Conservation (phyloP, 257 asterid species). For the Gentiana straminea region DNA sequence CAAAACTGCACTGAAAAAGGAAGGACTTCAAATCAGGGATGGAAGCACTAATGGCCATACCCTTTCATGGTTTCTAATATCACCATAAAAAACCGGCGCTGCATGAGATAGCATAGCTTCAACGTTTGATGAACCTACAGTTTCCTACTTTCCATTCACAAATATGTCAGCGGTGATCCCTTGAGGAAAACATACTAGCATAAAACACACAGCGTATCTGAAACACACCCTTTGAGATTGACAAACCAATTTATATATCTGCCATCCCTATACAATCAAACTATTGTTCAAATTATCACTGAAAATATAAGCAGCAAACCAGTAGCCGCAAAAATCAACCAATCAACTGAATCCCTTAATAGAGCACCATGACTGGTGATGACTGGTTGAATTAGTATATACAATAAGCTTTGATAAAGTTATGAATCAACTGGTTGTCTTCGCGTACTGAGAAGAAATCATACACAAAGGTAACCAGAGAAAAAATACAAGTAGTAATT, state of each 20-base stretch:
- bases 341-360: neutral
- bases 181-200: neutral
- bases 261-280: too few relatives aligned
- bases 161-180: constrained; percentile 9
- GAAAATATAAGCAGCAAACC: neutral
- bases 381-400: too few relatives aligned
- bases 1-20: neutral
- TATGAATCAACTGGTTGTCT: too few relatives aligned
- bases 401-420: too few relatives aligned
- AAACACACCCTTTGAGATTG: neutral
- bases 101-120: constrained; percentile 88
- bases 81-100: constrained; percentile 84
- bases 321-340: too few relatives aligned
- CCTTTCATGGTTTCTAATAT: constrained; percentile 93
- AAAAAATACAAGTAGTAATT: too few relatives aligned
- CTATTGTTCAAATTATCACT: neutral
- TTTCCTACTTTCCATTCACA: constrained; percentile 37
- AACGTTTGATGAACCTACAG: constrained; percentile 48
- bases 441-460: too few relatives aligned
- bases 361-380: too few relatives aligned
- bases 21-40: too few relatives aligned
- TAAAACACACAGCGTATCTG: neutral
- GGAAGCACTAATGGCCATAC: constrained; percentile 17
- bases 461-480: too few relatives aligned
- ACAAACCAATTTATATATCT: neutral